These are phyloP conservation scores for Stipa capillata DNA, from an alignment of 176 grass and related monocot genomes.

Conservation along the genomic window DNA sequence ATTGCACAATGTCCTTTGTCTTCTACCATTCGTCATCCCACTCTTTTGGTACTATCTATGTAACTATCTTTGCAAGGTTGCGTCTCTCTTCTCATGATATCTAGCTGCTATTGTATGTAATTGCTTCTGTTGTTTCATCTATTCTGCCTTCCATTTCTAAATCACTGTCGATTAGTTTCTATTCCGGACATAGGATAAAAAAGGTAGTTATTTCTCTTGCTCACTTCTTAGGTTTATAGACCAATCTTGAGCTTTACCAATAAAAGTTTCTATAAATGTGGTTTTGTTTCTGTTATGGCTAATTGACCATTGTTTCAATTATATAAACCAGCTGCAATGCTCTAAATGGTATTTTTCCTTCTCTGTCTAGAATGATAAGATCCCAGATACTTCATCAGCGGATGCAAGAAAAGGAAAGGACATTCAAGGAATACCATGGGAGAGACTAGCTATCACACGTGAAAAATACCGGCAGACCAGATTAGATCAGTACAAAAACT, in stretches of 20 bases:
- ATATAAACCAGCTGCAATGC: not conserved
- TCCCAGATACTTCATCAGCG: constrained; percentile 65
- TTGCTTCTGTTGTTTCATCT: constrained; percentile 4
- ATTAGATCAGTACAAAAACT: constrained; percentile 96
- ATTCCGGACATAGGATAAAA: not conserved
- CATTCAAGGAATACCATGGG: constrained; percentile 97
- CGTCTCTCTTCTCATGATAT: not conserved
- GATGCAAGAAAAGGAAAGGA: constrained; percentile 94
- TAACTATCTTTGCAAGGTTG: constrained; percentile 2
- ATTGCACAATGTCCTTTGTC: not conserved
- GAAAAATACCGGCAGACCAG: constrained; percentile 84
- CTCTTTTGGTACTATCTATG: not conserved
- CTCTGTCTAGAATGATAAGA: constrained; percentile 52
- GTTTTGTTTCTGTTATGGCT: not conserved
- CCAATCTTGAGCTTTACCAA: not conserved
- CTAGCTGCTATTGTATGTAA: not conserved
- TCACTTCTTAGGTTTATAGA: not conserved
- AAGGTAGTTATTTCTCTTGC: not conserved
- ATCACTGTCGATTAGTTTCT: not conserved
- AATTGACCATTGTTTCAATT: not conserved
- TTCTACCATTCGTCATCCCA: not conserved
- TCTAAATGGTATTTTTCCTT: constrained; percentile 5
- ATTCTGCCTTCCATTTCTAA: not conserved
- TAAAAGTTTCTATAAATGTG: not conserved
- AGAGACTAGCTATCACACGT: constrained; percentile 57